Evolutionary conservation across 225 moss, liverwort and hornwort genomes (phyloP), one percentile per base, ranked within the genome.

Genomic region (Physcomitrium patens): DNA sequence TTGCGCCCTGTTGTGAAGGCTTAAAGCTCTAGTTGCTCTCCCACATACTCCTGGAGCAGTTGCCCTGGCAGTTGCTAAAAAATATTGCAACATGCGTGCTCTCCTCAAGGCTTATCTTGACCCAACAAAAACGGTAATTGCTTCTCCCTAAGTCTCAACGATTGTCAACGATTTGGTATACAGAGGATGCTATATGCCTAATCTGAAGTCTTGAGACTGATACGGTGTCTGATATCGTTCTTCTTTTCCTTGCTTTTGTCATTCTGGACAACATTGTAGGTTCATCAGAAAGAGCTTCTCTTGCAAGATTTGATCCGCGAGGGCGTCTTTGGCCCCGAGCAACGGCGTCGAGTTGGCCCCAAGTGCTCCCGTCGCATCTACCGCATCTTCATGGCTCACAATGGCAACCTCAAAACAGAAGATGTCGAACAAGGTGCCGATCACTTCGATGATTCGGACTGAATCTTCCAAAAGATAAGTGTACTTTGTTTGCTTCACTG

Each of bases 401-500:
- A 97, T 76, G 90, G 91, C 23, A 86, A 83, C 76, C 82, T 94
- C 17, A 87, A 77, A 57, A 93, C 91, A 9, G 90, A 91, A 54
- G 96, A 91, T 60, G 94, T 87, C 18, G 94, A 92, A 78, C 56
- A 90, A 37, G 96, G 96, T 65, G 94, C 92, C 17, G 96, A 93
- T n/a, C 84, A 72, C 26, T 87, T 85, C 7, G 68, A 85, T 56
- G 82, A 82, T 60, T 77, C 77, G 16, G 86, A 83, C 67, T 86
- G 65, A 80, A 47, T 19, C 62, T 64, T 54, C 69, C 20, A 14
- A 27, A 54, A 20, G 24, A 53, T 51, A 49, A 43, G 44, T 74
- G 50, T 70, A 56, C 28, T 50, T 70, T 49, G 18, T 12, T 61
- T 15, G 3, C 22, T 55, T 77, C 80, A 77, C 65, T 61, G 20